These are phyloP conservation scores for Huiozyma naganishii DNA, from an alignment of 805 yeast species.

Conservation along the genomic window DNA sequence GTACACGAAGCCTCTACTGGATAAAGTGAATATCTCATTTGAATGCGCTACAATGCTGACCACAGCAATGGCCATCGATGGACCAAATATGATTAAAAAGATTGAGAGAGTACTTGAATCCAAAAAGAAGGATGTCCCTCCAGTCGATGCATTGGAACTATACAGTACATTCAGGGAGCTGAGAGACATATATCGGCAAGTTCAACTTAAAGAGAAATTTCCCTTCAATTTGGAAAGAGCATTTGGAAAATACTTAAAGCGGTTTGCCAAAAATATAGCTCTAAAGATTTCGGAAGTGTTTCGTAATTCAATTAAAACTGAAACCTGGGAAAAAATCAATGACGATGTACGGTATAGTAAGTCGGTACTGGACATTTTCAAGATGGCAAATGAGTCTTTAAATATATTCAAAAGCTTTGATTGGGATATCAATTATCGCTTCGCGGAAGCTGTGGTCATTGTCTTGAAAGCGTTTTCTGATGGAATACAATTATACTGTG, in stretches of 20 bases:
- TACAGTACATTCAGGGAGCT: constrained; percentile 45
- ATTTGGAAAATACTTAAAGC: constrained; percentile 38
- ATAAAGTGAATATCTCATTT: constrained; percentile 40
- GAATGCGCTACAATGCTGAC: constrained; percentile 40
- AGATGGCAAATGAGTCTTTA: constrained; percentile 48
- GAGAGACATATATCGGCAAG: constrained; percentile 41
- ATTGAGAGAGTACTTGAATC: constrained; percentile 31
- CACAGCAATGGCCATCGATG: constrained; percentile 43
- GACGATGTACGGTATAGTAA: constrained; percentile 38
- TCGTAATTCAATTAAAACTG: constrained; percentile 45
- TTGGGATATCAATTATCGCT: constrained; percentile 59
- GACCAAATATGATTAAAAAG: constrained; percentile 39
- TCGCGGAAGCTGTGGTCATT: constrained; percentile 49
- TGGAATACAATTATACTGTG: constrained; percentile 43
- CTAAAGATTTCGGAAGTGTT: constrained; percentile 39
- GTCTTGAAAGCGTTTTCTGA: constrained; percentile 55
- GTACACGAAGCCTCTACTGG: constrained; percentile 53
- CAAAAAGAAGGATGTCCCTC: constrained; percentile 28
- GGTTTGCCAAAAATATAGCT: constrained; percentile 35
- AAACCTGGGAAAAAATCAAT: constrained; percentile 45
- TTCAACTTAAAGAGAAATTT: constrained; percentile 33
- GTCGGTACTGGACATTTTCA: constrained; percentile 59
- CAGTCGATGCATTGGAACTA: constrained; percentile 47
- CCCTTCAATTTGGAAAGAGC: constrained; percentile 46
- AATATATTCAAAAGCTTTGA: constrained; percentile 45